These are phyloP conservation scores for Aureobasidium subglaciale DNA, from an alignment of 2,329 filamentous ascomycete species.

Conservation along the genomic window DNA sequence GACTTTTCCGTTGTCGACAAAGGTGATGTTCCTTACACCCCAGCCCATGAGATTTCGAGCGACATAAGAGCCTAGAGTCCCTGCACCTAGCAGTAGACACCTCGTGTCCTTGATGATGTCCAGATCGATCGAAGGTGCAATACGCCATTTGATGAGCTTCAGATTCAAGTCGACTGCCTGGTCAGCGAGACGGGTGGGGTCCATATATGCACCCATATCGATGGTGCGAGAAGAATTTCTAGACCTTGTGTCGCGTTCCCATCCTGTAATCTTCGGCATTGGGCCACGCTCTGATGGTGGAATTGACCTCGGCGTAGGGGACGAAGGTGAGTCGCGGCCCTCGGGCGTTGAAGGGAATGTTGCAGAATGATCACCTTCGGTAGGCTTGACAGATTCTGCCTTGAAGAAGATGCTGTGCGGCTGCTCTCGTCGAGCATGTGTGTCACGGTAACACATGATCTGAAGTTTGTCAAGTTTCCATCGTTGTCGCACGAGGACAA, in stretches of 20 bases:
- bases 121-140: slow-evolving; percentile 79
- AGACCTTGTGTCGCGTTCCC: slow-evolving; percentile 76
- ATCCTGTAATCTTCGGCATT: slow-evolving; percentile 82
- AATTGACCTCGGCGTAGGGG: slow-evolving; percentile 20
- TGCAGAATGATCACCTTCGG: slow-evolving; percentile 16
- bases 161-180: slow-evolving; percentile 93
- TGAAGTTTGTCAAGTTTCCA: slow-evolving; percentile 72
- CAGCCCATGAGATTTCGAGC: slow-evolving; percentile 87
- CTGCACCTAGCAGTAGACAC: slow-evolving; percentile 84
- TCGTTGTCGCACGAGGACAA: slow-evolving; percentile 75
- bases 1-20: slow-evolving; percentile 87
- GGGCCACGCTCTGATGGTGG: slow-evolving; percentile 17
- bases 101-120: slow-evolving; percentile 83
- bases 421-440: slow-evolving; percentile 67
- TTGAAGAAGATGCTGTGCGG: slow-evolving; percentile 73
- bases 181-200: slow-evolving; percentile 78
- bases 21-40: slow-evolving; percentile 92
- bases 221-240: slow-evolving; percentile 73
- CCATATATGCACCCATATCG: slow-evolving; percentile 87
- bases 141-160: slow-evolving; percentile 98
- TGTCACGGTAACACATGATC: slow-evolving; percentile 85
- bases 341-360: slow-evolving; percentile 3
- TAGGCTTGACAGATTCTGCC: slow-evolving; percentile 38
- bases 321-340: slow-evolving; percentile 16
- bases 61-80: slow-evolving; percentile 90